A percentile compares a stretch with the other conserved stretches of the same genome.
These are phyloP conservation scores for Irpex sp. DNA, from an alignment of 1,284 basidiomycete species.

Conservation along the genomic window DNA sequence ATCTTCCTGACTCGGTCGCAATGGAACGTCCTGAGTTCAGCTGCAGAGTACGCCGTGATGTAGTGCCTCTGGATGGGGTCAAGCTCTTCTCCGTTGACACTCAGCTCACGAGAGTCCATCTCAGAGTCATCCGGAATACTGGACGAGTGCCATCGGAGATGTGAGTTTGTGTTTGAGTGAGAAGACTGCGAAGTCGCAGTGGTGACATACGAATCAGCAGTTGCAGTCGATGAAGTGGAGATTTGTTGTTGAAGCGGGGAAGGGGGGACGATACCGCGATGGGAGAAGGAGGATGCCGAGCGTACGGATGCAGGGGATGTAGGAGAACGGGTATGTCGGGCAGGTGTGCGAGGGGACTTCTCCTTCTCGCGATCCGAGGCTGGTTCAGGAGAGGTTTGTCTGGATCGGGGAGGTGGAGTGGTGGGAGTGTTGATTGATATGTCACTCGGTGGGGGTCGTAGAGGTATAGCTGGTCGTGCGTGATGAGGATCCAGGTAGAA, in stretches of 20 bases:
- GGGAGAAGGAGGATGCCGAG: slow-evolving; percentile 51
- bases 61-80: slow-evolving; percentile 56
- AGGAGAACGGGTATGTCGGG: slow-evolving; percentile 33
- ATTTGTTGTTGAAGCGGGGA: slow-evolving; percentile 60
- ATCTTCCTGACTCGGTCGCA: slow-evolving; percentile 93
- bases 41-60: slow-evolving; percentile 53
- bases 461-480: slow-evolving; percentile 76
- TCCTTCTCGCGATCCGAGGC: slow-evolving; percentile 20
- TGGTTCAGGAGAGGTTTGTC: slow-evolving; percentile 26
- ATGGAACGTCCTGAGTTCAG: slow-evolving; percentile 87
- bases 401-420: slow-evolving; percentile 8
- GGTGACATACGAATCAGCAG: slow-evolving; percentile 22
- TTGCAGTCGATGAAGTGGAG: slow-evolving; percentile 37
- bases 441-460: slow-evolving; percentile 47
- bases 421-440: not conserved
- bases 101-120: slow-evolving; percentile 36
- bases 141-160: slow-evolving; percentile 31
- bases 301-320: slow-evolving; percentile 53
- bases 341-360: slow-evolving; percentile 27
- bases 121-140: slow-evolving; percentile 31
- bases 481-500: slow-evolving; percentile 98
- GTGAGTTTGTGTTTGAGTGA: slow-evolving; percentile 31
- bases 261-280: slow-evolving; percentile 52
- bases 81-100: slow-evolving; percentile 31
- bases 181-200: slow-evolving; percentile 17